Evolutionary conservation across 371 early-diverging fungal species (phyloP).

Genomic region (Mucor lusitanicus): DNA sequence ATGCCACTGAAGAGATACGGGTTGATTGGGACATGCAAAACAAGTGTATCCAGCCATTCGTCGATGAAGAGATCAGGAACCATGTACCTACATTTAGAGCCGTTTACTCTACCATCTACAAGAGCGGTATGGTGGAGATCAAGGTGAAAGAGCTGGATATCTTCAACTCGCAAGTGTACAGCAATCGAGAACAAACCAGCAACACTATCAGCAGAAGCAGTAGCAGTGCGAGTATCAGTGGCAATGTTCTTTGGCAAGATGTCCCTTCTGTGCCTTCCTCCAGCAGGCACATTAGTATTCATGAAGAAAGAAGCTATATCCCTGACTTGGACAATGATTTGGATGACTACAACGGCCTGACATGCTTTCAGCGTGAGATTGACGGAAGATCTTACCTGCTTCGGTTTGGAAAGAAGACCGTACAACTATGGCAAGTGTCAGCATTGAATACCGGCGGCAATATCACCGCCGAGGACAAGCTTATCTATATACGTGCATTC

Average conservation of each 20-base stretch:
- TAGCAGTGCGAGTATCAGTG: no score
- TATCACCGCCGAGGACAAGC: not conserved
- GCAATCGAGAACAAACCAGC: not conserved
- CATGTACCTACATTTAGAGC: not conserved
- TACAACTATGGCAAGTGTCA: not conserved
- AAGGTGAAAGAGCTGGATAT: not conserved
- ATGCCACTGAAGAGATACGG: not conserved
- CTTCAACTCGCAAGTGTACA: not conserved
- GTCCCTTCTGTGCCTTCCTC: not conserved
- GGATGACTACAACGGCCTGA: not conserved
- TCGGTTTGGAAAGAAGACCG: conserved; percentile 8
- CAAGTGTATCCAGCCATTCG: not conserved
- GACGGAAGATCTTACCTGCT: not conserved
- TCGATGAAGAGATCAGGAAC: not conserved
- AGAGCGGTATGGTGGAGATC: not conserved
- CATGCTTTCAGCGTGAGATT: not conserved
- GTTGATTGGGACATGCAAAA: not conserved
- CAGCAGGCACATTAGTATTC: not conserved
- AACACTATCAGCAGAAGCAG: not conserved
- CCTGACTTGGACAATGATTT: not conserved
- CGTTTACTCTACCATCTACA: not conserved
- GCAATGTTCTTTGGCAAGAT: no score
- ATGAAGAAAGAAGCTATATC: not conserved
- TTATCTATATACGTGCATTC: conserved; percentile 11
- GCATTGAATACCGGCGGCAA: not conserved